A percentile compares a stretch with the other conserved stretches of the same genome.
phyloP scores from a whole-genome alignment of 768 basidiomycete genomes.

The Suillus brevipes region DNA sequence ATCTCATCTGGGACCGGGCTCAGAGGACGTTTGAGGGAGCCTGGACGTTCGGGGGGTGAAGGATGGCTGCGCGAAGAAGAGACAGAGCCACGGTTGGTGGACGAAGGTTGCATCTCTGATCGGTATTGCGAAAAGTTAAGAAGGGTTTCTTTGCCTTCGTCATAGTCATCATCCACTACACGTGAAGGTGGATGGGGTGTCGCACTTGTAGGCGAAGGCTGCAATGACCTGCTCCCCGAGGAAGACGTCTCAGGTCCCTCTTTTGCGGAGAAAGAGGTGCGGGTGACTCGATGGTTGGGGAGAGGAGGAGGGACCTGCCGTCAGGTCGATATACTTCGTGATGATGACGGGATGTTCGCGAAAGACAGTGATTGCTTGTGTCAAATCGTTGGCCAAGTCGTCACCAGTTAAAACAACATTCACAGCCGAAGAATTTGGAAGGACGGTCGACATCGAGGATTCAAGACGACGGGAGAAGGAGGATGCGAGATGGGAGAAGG shows the following conservation, averaged over 20 bases:
- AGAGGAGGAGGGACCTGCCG: too few species aligned
- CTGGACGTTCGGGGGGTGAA: constrained; percentile 53
- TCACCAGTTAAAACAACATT: too few species aligned
- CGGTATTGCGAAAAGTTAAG: constrained; percentile 63
- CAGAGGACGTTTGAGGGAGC: constrained; percentile 62
- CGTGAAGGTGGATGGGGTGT: constrained; percentile 63
- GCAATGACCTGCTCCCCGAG: constrained; percentile 63
- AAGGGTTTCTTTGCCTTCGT: constrained; percentile 85
- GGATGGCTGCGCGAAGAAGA: constrained; percentile 59
- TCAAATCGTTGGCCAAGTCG: too few species aligned
- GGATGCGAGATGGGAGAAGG: too few species aligned
- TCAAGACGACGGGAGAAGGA: too few species aligned
- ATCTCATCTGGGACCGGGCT: constrained; percentile 67
- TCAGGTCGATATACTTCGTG: too few species aligned
- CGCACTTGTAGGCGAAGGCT: constrained; percentile 69
- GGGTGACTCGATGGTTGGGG: too few species aligned
- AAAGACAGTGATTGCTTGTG: too few species aligned
- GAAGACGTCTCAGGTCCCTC: constrained; percentile 63
- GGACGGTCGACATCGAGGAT: too few species aligned
- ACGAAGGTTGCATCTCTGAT: constrained; percentile 28
- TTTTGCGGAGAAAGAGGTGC: constrained; percentile 38
- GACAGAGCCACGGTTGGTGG: constrained; percentile 58
- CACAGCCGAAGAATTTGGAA: too few species aligned
- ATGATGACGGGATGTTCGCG: too few species aligned
- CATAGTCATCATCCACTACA: constrained; percentile 88